Evolutionary conservation across 1,139 yeast species (phyloP).

Genomic region (Hanseniaspora gamundiae): DNA sequence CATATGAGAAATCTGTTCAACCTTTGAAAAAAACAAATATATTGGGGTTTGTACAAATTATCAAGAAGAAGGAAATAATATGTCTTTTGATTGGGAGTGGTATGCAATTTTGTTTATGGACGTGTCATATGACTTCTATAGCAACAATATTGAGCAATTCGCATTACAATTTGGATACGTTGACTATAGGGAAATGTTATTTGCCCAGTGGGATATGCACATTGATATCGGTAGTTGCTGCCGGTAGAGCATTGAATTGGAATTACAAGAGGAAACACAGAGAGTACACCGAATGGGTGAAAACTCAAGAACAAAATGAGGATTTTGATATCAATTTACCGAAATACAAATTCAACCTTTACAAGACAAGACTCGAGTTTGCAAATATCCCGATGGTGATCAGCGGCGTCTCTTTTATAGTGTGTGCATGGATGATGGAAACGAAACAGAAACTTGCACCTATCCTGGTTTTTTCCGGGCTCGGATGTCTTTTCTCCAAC

Average conservation of each 20-base stretch:
- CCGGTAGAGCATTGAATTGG: conserved; percentile 38
- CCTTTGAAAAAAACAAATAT: conserved; percentile 26
- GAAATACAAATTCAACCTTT: conserved; percentile 29
- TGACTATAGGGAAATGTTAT: conserved; percentile 52
- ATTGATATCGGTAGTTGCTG: conserved; percentile 35
- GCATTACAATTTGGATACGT: conserved; percentile 36
- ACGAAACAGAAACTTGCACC: conserved; percentile 38
- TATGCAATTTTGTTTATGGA: conserved; percentile 55
- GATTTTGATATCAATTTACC: conserved; percentile 13
- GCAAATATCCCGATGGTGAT: conserved; percentile 28
- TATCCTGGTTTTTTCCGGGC: conserved; percentile 42
- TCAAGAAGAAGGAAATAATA: conserved; percentile 27
- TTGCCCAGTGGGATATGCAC: conserved; percentile 52
- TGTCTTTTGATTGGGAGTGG: conserved; percentile 41
- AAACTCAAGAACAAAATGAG: conserved; percentile 14
- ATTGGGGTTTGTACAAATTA: conserved; percentile 35
- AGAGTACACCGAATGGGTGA: conserved; percentile 16
- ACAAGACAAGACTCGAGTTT: conserved; percentile 35
- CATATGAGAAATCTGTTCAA: conserved; percentile 24
- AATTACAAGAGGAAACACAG: conserved; percentile 26
- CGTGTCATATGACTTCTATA: conserved; percentile 53
- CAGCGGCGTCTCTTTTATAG: conserved; percentile 30
- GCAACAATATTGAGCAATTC: conserved; percentile 38
- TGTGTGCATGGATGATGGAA: conserved; percentile 64
- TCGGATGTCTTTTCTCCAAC: conserved; percentile 42